Conservation (phyloP, 345 rosid species). For the Abelmoschus esculentus region DNA sequence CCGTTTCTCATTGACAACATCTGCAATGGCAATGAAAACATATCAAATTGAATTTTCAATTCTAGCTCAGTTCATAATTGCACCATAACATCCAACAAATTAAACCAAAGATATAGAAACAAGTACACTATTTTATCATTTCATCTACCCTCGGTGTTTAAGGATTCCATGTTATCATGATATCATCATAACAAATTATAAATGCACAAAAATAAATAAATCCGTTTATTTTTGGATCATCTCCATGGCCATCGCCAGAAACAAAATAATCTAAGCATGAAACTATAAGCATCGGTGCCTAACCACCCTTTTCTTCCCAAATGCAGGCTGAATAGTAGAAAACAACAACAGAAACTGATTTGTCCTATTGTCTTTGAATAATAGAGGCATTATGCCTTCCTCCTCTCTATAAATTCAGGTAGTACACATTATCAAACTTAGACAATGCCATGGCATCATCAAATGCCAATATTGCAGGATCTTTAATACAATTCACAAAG, state of each 20-base stretch:
- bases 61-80: not conserved
- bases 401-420: constrained; percentile 51
- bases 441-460: constrained; percentile 57
- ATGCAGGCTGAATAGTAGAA: no score
- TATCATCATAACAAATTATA: not conserved
- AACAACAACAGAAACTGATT: no score
- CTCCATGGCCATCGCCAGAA: not conserved
- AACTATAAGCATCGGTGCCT: constrained; percentile 64
- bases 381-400: constrained; percentile 50
- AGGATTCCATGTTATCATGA: no score
- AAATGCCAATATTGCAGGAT: constrained; percentile 46
- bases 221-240: not conserved
- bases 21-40: constrained; percentile 27
- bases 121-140: no score
- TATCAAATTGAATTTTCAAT: not conserved
- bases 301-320: constrained; percentile 12
- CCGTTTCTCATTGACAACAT: constrained; percentile 62
- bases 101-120: no score
- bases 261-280: not conserved
- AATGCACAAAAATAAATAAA: not conserved
- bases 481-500: constrained; percentile 34
- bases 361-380: no score
- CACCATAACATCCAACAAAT: not conserved
- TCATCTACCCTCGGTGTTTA: no score
- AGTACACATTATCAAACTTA: constrained; percentile 52